A percentile compares a stretch with the other conserved stretches of the same genome.
Evolutionary conservation across 2,329 filamentous ascomycete genomes (phyloP).

Genomic region (Botryotinia calthae): DNA sequence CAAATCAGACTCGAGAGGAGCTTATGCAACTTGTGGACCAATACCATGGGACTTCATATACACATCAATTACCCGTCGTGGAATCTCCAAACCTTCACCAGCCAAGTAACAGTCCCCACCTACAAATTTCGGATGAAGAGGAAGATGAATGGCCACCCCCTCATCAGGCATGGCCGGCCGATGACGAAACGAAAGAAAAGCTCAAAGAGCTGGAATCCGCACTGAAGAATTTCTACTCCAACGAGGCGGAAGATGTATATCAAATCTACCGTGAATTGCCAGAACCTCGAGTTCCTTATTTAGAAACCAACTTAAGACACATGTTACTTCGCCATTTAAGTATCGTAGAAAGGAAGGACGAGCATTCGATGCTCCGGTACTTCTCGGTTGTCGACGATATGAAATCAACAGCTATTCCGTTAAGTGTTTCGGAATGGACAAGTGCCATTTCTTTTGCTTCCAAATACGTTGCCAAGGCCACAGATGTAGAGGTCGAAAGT

Average conservation of each 20-base stretch:
- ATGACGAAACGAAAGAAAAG: constrained; percentile 32
- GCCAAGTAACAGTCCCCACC: constrained; percentile 47
- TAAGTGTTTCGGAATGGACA: constrained; percentile 75
- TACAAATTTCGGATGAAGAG: constrained; percentile 51
- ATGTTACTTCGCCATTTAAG: constrained; percentile 36
- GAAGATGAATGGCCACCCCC: constrained; percentile 44
- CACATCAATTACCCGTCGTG: constrained; percentile 53
- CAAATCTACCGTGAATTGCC: constrained; percentile 40
- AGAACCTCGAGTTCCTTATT: constrained; percentile 36
- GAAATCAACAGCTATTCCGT: constrained; percentile 66
- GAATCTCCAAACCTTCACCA: constrained; percentile 54
- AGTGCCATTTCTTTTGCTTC: constrained; percentile 77
- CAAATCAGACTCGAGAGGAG: constrained; percentile 42
- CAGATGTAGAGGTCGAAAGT: constrained; percentile 60
- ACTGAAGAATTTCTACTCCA: constrained; percentile 24
- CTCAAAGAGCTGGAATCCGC: constrained; percentile 30
- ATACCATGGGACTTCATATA: constrained; percentile 47
- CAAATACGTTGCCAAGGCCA: constrained; percentile 61
- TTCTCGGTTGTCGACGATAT: constrained; percentile 82
- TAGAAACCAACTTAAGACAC: constrained; percentile 33
- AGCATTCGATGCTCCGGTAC: constrained; percentile 71
- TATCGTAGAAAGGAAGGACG: constrained; percentile 37
- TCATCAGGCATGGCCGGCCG: constrained; percentile 35
- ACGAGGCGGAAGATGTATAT: constrained; percentile 37
- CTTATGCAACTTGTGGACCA: constrained; percentile 54